These are phyloP conservation scores for Solanum pennellii DNA, from an alignment of 257 asterid species.

Conservation along the genomic window DNA sequence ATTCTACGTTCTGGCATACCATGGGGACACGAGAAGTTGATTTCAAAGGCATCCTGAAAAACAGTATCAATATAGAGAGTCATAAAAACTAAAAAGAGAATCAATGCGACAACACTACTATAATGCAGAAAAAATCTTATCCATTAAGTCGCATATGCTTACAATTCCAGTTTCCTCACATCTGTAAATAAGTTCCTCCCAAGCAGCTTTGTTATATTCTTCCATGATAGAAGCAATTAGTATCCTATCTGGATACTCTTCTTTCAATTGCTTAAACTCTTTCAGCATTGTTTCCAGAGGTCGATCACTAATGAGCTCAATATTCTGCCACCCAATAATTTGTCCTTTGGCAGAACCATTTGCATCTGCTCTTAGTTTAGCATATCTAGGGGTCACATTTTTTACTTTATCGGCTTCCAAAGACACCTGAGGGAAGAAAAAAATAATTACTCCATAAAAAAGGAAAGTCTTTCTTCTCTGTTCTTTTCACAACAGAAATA, in stretches of 20 bases:
- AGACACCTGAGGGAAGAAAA: slow-evolving; percentile 43
- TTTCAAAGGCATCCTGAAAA: slow-evolving; percentile 73
- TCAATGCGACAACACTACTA: neutral
- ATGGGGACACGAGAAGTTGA: slow-evolving; percentile 94
- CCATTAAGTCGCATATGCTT: slow-evolving; percentile 18
- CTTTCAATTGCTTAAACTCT: slow-evolving; percentile 73
- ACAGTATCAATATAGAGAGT: neutral
- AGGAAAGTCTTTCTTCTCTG: neutral
- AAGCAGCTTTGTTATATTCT: slow-evolving; percentile 76
- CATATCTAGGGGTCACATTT: slow-evolving; percentile 95
- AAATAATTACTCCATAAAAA: neutral
- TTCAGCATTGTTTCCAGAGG: slow-evolving; percentile 86
- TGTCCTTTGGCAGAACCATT: slow-evolving; percentile 84
- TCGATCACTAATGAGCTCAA: slow-evolving; percentile 89
- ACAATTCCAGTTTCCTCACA: slow-evolving; percentile 88
- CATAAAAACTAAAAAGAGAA: neutral
- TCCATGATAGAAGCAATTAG: slow-evolving; percentile 98
- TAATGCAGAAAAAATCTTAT: neutral
- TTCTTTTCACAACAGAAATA: neutral
- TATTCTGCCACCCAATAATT: slow-evolving; percentile 91
- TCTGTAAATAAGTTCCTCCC: slow-evolving; percentile 89
- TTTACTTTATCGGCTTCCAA: slow-evolving; percentile 84
- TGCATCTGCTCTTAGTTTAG: slow-evolving; percentile 59
- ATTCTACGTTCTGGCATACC: slow-evolving; percentile 98
- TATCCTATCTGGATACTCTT: slow-evolving; percentile 84